Percentiles rank a stretch among this genome's conserved stretches.
phyloP scores from a whole-genome alignment of 1,284 basidiomycete genomes.

The Phlebopus sp. region DNA sequence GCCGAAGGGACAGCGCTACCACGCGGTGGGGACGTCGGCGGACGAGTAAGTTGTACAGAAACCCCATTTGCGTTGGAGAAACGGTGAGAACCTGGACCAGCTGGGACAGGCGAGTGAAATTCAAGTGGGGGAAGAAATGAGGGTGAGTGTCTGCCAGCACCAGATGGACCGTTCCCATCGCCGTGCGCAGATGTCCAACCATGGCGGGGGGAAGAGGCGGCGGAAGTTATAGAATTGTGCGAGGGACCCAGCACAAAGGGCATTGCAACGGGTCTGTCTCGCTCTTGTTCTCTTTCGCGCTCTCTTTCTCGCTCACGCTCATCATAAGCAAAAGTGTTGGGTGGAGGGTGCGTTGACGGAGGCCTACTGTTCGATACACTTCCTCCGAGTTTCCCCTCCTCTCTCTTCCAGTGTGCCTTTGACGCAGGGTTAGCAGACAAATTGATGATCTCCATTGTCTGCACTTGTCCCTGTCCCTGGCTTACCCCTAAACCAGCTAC shows the following conservation, averaged over 20 bases:
- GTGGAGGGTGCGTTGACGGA: constrained; percentile 29
- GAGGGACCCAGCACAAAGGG: constrained; percentile 34
- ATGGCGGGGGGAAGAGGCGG: constrained; percentile 28
- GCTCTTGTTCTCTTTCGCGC: constrained; percentile 18
- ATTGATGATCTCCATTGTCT: constrained; percentile 33
- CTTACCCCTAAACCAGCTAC: constrained; percentile 13
- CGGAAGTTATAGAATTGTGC: constrained; percentile 24
- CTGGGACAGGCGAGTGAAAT: constrained; percentile 26
- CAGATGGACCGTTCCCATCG: constrained; percentile 16
- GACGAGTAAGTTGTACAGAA: constrained; percentile 21
- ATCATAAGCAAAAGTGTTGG: constrained; percentile 23
- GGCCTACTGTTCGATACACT: constrained; percentile 32
- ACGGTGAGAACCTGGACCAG: constrained; percentile 18
- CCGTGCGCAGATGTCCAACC: constrained; percentile 25
- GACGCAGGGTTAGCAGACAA: constrained; percentile 25
- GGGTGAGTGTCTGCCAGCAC: constrained; percentile 9
- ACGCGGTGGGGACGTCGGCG: constrained; percentile 29
- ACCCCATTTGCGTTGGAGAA: constrained; percentile 22
- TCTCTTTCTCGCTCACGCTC: constrained; percentile 22
- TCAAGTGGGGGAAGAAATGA: constrained; percentile 23
- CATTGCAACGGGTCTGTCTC: constrained; percentile 31
- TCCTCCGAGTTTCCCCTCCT: constrained; percentile 22
- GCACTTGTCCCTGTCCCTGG: constrained; percentile 27
- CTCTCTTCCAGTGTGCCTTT: constrained; percentile 30
- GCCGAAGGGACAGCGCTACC: constrained; percentile 10